A percentile compares a stretch with the other conserved stretches of the same genome.
phyloP scores from a whole-genome alignment of 2,329 filamentous ascomycete species.

The Leptodontidium sp. region DNA sequence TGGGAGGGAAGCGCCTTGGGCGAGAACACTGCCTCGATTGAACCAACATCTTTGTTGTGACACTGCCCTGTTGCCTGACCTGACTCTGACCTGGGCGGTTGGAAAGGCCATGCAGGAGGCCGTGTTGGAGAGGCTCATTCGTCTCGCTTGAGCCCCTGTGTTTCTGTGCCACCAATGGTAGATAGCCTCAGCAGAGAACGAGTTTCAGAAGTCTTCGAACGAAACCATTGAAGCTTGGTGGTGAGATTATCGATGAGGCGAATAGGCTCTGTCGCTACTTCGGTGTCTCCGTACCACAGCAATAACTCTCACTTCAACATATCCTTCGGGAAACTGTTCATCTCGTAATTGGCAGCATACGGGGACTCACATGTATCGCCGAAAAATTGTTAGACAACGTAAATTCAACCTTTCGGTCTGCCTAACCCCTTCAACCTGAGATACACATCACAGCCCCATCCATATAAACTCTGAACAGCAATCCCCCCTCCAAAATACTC shows the following conservation, averaged over 20 bases:
- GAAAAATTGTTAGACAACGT: not conserved
- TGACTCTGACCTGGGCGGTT: not conserved
- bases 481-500: constrained; percentile 98
- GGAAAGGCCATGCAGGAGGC: not conserved
- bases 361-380: not conserved
- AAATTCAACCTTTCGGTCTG: constrained; percentile 36
- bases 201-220: not conserved
- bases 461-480: constrained; percentile 91
- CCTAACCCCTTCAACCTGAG: constrained; percentile 56
- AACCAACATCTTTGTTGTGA: not conserved
- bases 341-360: not conserved
- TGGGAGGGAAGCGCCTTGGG: constrained; percentile 3
- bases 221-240: too few relatives aligned
- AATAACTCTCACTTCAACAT: too few relatives aligned
- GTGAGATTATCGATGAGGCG: too few relatives aligned
- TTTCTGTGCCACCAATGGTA: too few relatives aligned
- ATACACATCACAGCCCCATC: constrained; percentile 82
- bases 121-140: not conserved
- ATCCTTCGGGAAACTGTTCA: too few relatives aligned
- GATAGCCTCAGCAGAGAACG: too few relatives aligned
- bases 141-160: constrained; percentile 11
- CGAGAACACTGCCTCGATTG: constrained; percentile 10
- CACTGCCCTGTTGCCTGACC: constrained; percentile 8
- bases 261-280: too few relatives aligned
- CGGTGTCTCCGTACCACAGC: too few relatives aligned